Conservation (phyloP, 768 basidiomycete species). For the Porphyrellus cyaneotinctus region DNA sequence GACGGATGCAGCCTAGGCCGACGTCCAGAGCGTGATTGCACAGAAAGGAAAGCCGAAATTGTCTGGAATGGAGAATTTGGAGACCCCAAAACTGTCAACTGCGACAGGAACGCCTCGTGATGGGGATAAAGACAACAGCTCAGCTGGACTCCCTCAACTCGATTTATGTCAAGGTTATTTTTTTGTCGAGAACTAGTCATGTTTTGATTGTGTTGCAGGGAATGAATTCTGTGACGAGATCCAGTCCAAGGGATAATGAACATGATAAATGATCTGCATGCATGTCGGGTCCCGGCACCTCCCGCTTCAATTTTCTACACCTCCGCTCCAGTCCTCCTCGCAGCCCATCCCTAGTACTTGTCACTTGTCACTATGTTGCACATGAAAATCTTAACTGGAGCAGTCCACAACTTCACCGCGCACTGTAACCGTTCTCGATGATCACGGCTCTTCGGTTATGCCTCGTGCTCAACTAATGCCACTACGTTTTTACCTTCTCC, state of each 20-base stretch:
- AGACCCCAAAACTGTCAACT: conserved; percentile 34
- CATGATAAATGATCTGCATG: conserved; percentile 17
- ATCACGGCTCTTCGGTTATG: conserved; percentile 14
- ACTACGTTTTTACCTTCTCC: conserved; percentile 25
- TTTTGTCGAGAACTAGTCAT: conserved; percentile 9
- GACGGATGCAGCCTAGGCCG: neutral
- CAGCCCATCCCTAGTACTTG: neutral
- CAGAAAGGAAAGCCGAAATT: neutral
- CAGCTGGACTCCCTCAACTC: neutral
- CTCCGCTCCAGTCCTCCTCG: conserved; percentile 4
- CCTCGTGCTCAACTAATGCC: conserved; percentile 37
- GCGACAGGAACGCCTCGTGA: conserved; percentile 20
- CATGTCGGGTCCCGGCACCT: neutral
- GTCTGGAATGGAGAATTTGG: conserved; percentile 7
- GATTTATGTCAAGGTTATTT: conserved; percentile 27
- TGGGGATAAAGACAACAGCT: conserved; percentile 9
- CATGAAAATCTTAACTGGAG: conserved; percentile 11
- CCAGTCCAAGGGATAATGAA: neutral
- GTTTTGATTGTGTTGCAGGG: conserved; percentile 2
- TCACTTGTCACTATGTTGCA: conserved; percentile 12
- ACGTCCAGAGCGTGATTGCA: conserved; percentile 7
- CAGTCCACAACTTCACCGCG: conserved; percentile 2
- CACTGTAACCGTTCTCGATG: conserved; percentile 6
- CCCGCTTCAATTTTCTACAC: neutral
- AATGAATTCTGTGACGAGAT: conserved; percentile 2